A percentile compares a stretch with the other conserved stretches of the same genome.
Evolutionary conservation across 257 asterid species (phyloP).

Genomic region (Euphrasia confusa): DNA sequence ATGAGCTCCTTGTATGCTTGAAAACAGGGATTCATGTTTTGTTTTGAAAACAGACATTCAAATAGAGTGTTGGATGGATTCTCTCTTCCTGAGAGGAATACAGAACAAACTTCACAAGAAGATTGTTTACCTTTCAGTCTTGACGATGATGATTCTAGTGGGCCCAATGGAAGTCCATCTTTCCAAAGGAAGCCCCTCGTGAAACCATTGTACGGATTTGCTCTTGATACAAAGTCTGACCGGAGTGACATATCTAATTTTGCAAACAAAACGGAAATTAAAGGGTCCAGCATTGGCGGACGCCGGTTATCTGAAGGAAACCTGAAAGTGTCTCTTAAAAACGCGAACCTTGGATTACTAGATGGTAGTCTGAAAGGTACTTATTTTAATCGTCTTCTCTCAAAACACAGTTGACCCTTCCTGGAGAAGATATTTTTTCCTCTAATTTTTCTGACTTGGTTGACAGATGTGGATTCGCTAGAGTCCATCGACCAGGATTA

Average conservation of each 20-base stretch:
- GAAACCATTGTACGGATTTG: conserved; percentile 53
- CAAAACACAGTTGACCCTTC: conserved; percentile 22
- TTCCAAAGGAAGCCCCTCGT: conserved; percentile 41
- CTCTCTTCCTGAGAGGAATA: conserved; percentile 41
- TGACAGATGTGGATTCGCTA: conserved; percentile 57
- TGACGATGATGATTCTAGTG: conserved; percentile 68
- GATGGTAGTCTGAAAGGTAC: conserved; percentile 53
- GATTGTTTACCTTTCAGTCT: conserved; percentile 74
- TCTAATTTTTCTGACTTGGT: conserved; percentile 24
- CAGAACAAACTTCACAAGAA: conserved; percentile 60
- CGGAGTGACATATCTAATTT: conserved; percentile 37
- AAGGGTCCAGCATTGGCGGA: conserved; percentile 36
- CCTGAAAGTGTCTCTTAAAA: conserved; percentile 50
- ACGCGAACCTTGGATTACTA: conserved; percentile 34
- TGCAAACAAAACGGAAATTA: conserved; percentile 28
- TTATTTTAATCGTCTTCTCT: conserved; percentile 1
- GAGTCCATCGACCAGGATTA: conserved; percentile 90
- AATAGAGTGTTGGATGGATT: conserved; percentile 41
- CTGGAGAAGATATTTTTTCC: conserved; percentile 14
- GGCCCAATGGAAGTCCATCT: conserved; percentile 54
- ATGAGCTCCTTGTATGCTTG: conserved; percentile 17
- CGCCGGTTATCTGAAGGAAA: conserved; percentile 49
- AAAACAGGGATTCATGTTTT: conserved; percentile 15
- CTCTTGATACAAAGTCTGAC: conserved; percentile 50
- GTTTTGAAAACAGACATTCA: conserved; percentile 43